Percentiles rank a stretch among this genome's conserved stretches.
phyloP scores from a whole-genome alignment of 495 filamentous ascomycete genomes.

The Aspergillus asperescens region DNA sequence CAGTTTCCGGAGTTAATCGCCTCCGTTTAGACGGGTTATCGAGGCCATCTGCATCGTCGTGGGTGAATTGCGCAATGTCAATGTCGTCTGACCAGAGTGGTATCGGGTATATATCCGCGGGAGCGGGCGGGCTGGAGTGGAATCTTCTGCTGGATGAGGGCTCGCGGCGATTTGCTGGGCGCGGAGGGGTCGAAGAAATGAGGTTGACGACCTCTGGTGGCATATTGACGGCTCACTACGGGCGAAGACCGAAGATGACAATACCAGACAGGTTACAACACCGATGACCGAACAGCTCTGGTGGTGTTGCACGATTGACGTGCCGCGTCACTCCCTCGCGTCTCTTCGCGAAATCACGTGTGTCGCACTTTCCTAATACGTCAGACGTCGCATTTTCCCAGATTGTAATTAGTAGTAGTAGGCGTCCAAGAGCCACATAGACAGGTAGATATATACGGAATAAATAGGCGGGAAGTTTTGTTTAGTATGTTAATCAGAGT shows the following conservation, averaged over 20 bases:
- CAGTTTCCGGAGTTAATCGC: constrained; percentile 29
- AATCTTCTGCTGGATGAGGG: constrained; percentile 12
- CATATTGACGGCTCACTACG: constrained; percentile 24
- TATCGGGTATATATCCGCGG: constrained; percentile 7
- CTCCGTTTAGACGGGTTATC: constrained; percentile 39
- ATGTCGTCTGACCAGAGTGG: constrained; percentile 48
- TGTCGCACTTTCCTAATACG: not conserved
- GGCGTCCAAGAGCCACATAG: not conserved
- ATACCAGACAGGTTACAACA: not conserved
- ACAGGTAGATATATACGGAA: no score
- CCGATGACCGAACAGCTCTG: not conserved
- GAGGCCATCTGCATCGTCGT: constrained; percentile 27
- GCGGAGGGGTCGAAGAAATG: constrained; percentile 37
- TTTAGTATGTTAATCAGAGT: no score
- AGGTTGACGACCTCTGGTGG: constrained; percentile 42
- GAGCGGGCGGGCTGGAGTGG: constrained; percentile 13
- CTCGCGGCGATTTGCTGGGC: constrained; percentile 17
- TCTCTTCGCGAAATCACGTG: constrained; percentile 22
- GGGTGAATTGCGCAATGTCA: constrained; percentile 33
- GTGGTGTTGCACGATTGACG: constrained; percentile 1
- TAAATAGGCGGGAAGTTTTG: no score
- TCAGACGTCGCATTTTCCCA: not conserved
- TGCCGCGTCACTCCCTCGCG: constrained; percentile 12
- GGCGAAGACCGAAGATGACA: not conserved
- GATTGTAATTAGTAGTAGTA: not conserved